Base-by-base conservation (phyloP, 768 basidiomycete genomes). In the Termitomyces sp. region DNA sequence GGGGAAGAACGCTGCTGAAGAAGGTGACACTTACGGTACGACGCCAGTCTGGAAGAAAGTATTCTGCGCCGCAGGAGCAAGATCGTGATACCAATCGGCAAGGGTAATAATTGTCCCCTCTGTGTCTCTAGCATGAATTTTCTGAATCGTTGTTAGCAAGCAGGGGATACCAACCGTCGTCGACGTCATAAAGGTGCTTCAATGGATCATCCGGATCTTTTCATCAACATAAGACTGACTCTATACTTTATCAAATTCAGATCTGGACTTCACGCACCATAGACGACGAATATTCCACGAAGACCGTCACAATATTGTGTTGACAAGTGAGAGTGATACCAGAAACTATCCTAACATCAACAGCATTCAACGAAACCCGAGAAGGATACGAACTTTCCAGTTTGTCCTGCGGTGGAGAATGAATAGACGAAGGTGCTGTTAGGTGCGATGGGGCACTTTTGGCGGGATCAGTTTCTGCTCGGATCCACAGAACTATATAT, bases 261-360 rank as follows among this genome's bases (percentile, higher is more conserved):
- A 41, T 15, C n/a, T 35, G 16, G 20, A 41, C 15, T 15, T 35
- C 25, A 35, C 56, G 22, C 50, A 64, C 67, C 66, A 12, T 72
- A 67, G 5, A 69, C 63, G 11, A 60, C 43, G 67, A 70, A 53
- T 66, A 61, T 35, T 65, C 60, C 58, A 54, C 73, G 44, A 68
- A 73, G 18, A 58, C 79, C 80, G 51, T 81, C 79, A 31, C 79
- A 80, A 54, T 80, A 81, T 58, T 81, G 79, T 5, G 73, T 73
- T 4, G 70, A 69, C 42, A 71, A 64, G 53, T 80, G 79, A 15
- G 75, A 77, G 57, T 80, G 78, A 53, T 54, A 70, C 69, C 66
- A 68, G 55, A 59, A 68, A 49, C 62, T 63, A n/a, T 33, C 15
- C 7, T 1, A 27, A 25, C 9, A 46, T 54, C 2, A 39, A 25